Base-by-base conservation (phyloP, 257 asterid species). In the Coffea eugenioides region DNA sequence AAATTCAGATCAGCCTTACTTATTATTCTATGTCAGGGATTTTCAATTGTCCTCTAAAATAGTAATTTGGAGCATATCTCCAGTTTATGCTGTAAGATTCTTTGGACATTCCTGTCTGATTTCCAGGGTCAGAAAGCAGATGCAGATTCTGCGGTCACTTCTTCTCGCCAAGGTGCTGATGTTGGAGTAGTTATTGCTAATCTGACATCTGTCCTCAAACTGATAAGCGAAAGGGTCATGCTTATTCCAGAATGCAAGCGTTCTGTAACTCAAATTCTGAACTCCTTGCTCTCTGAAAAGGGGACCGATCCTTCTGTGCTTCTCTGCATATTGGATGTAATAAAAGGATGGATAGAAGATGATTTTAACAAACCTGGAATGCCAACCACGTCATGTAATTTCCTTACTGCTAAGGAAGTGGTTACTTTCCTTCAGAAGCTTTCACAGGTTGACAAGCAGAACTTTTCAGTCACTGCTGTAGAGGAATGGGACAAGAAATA, bases 81-180 rank as follows among this genome's bases (percentile, higher is more conserved):
- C 71, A 21, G 34, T 75, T 65, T 23, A n/a, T 61, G 21, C 23
- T 43, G 41, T 41, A 25, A 75, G 43, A 41, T 75, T 56, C 13
- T 9, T 59, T 59, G 57, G 57, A 27, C 41, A 31, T 54, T 62
- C 74, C 41, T 68, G 23, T 54, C 41, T 75, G 77, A 36, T 80
- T 87, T 82, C 61, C 88, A 93, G 99, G 96, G 92, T 82, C 99
- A 91, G 85, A 91, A 94, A 87, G 84, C 95, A 71, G 99, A 94
- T 80, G 85, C 95, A 80, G 99, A 96, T 88, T 90, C 98, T 80
- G 93, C 97, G 34, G 96, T 90, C 84, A 90, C 98, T 75, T 96
- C 97, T 82, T 93, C 98, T 79, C 99, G 97, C 80, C 99, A 96
- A 87, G 98, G 93, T 85, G 94, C 95, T 75, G 99, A 96, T 88